Evolutionary conservation across 257 asterid genomes (phyloP).

Genomic region (Fraxinus pennsylvanica): DNA sequence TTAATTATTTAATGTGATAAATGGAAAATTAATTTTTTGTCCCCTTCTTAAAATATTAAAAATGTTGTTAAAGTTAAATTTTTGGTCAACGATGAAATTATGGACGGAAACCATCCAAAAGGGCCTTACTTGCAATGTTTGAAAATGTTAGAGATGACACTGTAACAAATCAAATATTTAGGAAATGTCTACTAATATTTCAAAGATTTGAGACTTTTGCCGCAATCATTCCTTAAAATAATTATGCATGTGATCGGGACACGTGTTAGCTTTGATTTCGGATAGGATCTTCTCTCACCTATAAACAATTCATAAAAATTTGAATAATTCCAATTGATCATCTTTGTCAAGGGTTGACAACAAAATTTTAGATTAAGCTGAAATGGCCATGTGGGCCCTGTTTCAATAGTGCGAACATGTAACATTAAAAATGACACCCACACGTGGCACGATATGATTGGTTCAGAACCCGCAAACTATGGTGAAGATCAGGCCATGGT

Average conservation of each 20-base stretch:
- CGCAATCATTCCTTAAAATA: background rate
- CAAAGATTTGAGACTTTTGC: no score
- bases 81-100: no score
- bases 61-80: no score
- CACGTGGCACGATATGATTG: background rate
- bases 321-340: background rate
- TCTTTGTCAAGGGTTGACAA: background rate
- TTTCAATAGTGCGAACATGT: slow-evolving; percentile 4
- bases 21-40: no score
- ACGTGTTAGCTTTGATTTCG: background rate
- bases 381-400: background rate
- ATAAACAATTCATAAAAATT: background rate
- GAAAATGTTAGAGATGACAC: no score
- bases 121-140: no score
- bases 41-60: no score
- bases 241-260: background rate
- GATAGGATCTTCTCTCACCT: background rate
- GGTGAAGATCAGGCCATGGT: background rate
- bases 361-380: background rate
- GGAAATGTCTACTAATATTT: no score
- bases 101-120: no score
- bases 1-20: no score
- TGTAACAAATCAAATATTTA: no score
- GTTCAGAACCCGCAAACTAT: background rate
- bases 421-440: background rate